Evolutionary conservation across 768 basidiomycete genomes (phyloP), one percentile per base, ranked within the genome.

Genomic region (Cantharellus anzutake): DNA sequence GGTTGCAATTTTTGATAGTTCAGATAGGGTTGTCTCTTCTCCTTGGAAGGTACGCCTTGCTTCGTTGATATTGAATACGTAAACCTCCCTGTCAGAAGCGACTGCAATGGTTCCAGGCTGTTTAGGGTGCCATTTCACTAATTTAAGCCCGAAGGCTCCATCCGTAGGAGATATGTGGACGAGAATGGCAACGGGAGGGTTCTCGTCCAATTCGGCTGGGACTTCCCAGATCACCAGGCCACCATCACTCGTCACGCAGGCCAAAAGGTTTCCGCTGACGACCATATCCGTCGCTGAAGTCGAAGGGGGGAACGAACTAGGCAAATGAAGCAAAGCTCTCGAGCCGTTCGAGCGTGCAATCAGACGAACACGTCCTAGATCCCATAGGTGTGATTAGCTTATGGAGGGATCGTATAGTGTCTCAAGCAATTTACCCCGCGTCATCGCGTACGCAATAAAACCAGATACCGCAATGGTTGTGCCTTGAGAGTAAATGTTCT

Each of bases 361-460:
- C 57, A 91, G 84, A 51, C 88, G 84, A 57, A 91, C 84, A 61
- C 88, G 86, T 61, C 84, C 83, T 81, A 62, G 7, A 53, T 55
- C 51, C 44, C 40, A 41, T 4, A 59, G 57, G 40, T 61, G 37
- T 38, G 59, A 56, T 40, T 35, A 39, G 55, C 39, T 40, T 51
- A 56, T 41, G 41, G 2, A 35, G 39, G 38, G 59, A 16, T 61
- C 29, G 38, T 56, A 20, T 20, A 34, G 41, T 4, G 35, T 37
- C 42, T 16, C 44, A 20, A 20, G 4, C 53, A 4, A 62, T 67
- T 5, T 62, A 80, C 84, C 86, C 73, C 83, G 80, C 3, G 84
- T 89, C 88, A 91, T 91, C 35, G 87, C 88, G 66, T 91, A 90
- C 14, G 88, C 88, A 61, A 91, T 88, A 86, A 88, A 91, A 67